Evolutionary conservation across 2,329 filamentous ascomycete genomes (phyloP).

Genomic region (Exserohilum rostratum): DNA sequence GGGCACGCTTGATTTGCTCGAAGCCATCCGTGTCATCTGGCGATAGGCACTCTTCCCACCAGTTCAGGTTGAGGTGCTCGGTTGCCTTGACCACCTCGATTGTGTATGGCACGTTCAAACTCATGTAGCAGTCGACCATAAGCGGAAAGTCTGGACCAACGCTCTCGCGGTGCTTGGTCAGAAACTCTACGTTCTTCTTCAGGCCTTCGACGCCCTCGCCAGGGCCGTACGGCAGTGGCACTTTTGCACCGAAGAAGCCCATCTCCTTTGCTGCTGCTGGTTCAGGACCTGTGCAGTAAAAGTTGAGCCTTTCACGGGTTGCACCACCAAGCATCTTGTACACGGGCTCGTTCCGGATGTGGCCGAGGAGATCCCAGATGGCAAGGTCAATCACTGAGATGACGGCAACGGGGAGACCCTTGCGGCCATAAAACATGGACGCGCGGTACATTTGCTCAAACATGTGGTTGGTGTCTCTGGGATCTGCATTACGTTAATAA

Average conservation of each 20-base stretch:
- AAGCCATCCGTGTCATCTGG: slow-evolving; percentile 94
- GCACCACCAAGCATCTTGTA: slow-evolving; percentile 93
- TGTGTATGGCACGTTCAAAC: slow-evolving; percentile 87
- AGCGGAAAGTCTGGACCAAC: slow-evolving; percentile 90
- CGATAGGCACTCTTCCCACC: slow-evolving; percentile 94
- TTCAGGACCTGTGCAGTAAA: slow-evolving; percentile 93
- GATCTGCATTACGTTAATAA: slow-evolving; percentile 61
- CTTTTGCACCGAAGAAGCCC: slow-evolving; percentile 91
- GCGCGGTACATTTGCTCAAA: slow-evolving; percentile 97
- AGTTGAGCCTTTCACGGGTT: slow-evolving; percentile 81
- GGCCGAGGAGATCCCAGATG: slow-evolving; percentile 89
- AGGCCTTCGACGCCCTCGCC: slow-evolving; percentile 83
- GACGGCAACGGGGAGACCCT: slow-evolving; percentile 85
- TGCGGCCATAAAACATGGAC: slow-evolving; percentile 96
- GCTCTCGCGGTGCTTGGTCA: slow-evolving; percentile 80
- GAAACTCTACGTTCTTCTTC: slow-evolving; percentile 87
- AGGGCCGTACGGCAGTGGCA: slow-evolving; percentile 86
- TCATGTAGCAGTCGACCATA: slow-evolving; percentile 98
- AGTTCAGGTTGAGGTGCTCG: slow-evolving; percentile 86
- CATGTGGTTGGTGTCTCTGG: slow-evolving; percentile 85
- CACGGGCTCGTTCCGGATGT: slow-evolving; percentile 89
- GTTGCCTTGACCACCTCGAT: slow-evolving; percentile 88
- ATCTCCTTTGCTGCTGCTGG: slow-evolving; percentile 79
- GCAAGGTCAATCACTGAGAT: slow-evolving; percentile 95
- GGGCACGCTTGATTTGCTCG: slow-evolving; percentile 85